phyloP scores from a whole-genome alignment of 192 early-diverging fungal species.

The Pilobolus umbonatus region DNA sequence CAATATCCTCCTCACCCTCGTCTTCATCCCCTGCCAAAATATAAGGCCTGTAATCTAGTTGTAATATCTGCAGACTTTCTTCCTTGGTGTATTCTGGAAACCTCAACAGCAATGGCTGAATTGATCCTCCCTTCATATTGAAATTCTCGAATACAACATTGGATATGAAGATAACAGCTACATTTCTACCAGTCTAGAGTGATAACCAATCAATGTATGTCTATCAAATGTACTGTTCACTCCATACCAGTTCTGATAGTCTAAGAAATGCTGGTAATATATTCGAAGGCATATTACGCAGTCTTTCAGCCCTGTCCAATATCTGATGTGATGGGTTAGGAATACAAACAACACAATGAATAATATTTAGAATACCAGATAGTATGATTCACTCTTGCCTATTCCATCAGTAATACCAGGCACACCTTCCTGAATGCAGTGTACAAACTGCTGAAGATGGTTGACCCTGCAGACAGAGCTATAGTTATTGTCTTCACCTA shows the following conservation, averaged over 20 bases:
- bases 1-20: not conserved
- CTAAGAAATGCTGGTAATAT: slow-evolving; percentile 67
- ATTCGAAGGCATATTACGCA: slow-evolving; percentile 64
- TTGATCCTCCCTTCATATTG: slow-evolving; percentile 56
- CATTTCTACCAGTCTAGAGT: slow-evolving; percentile 47
- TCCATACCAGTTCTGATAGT: slow-evolving; percentile 62
- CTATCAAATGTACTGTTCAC: too few relatives aligned
- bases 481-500: slow-evolving; percentile 42
- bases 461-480: slow-evolving; percentile 56
- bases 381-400: too few relatives aligned
- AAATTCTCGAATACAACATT: slow-evolving; percentile 78
- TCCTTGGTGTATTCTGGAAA: slow-evolving; percentile 74
- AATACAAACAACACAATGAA: too few relatives aligned
- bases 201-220: not conserved
- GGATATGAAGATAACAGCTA: slow-evolving; percentile 71
- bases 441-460: slow-evolving; percentile 67
- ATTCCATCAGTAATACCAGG: too few relatives aligned
- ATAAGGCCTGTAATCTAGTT: slow-evolving; percentile 52
- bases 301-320: slow-evolving; percentile 69
- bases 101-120: slow-evolving; percentile 59
- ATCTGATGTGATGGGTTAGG: not conserved
- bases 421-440: slow-evolving; percentile 24
- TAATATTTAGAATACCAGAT: too few relatives aligned
- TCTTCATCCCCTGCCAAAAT: not conserved
- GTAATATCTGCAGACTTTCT: slow-evolving; percentile 69